A percentile compares a stretch with the other conserved stretches of the same genome.
phyloP scores from a whole-genome alignment of 192 early-diverging fungal species.

The Coemansia nantahalensis region DNA sequence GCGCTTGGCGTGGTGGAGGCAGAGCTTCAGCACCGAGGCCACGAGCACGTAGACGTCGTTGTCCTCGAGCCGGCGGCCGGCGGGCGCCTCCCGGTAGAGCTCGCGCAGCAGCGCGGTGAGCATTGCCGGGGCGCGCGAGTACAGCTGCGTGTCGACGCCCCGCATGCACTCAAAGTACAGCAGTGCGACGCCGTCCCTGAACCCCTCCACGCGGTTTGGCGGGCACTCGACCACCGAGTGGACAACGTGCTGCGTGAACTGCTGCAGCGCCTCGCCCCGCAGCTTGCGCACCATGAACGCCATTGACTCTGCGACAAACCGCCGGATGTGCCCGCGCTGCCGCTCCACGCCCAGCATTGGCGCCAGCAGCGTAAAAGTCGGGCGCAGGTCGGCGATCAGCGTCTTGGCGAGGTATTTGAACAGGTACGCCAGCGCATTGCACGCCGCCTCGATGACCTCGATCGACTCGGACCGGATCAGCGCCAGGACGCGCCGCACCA shows the following conservation, averaged over 20 bases:
- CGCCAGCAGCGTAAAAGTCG: slow-evolving; percentile 74
- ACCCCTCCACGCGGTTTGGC: slow-evolving; percentile 38
- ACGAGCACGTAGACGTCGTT: slow-evolving; percentile 22
- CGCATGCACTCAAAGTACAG: slow-evolving; percentile 85
- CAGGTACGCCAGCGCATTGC: slow-evolving; percentile 84
- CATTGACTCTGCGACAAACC: slow-evolving; percentile 91
- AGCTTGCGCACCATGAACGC: slow-evolving; percentile 85
- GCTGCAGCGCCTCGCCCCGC: slow-evolving; percentile 56
- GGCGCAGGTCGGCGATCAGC: slow-evolving; percentile 65
- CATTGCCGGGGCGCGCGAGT: slow-evolving; percentile 55
- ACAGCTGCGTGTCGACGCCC: slow-evolving; percentile 56
- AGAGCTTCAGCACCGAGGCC: slow-evolving; percentile 33
- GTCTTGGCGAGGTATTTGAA: slow-evolving; percentile 85
- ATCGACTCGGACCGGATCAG: slow-evolving; percentile 67
- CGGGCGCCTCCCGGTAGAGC: slow-evolving; percentile 27
- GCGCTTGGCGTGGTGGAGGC: slow-evolving; percentile 25
- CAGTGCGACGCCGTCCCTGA: slow-evolving; percentile 73
- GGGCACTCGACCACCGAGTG: slow-evolving; percentile 37
- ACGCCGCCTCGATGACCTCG: slow-evolving; percentile 76
- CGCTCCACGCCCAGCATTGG: slow-evolving; percentile 67
- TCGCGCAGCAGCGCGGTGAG: slow-evolving; percentile 37
- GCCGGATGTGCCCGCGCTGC: slow-evolving; percentile 73
- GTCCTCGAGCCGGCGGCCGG: slow-evolving; percentile 15
- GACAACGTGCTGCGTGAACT: slow-evolving; percentile 64
- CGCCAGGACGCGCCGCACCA: slow-evolving; percentile 66